phyloP scores from a whole-genome alignment of 768 basidiomycete genomes.

The Lactifluus echinatus region DNA sequence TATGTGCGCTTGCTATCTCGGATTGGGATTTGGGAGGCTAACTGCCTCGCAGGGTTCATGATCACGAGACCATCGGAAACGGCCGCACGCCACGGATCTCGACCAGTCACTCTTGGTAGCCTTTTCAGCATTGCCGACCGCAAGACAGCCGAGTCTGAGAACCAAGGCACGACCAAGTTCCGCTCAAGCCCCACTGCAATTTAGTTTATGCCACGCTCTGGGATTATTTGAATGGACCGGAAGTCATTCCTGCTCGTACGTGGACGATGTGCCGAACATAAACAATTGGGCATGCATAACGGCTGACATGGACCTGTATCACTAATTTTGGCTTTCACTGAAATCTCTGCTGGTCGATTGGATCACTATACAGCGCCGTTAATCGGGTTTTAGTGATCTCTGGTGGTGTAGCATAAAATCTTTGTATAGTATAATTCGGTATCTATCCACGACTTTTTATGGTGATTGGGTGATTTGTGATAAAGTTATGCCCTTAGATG shows the following conservation, averaged over 20 bases:
- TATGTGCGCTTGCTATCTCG: conserved; percentile 24
- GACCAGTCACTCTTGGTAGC: conserved; percentile 15
- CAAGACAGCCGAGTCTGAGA: not conserved
- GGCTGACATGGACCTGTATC: not conserved
- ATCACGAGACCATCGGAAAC: conserved; percentile 52
- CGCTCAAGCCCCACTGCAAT: conserved; percentile 27
- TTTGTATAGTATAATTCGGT: not conserved
- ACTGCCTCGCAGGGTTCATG: conserved; percentile 37
- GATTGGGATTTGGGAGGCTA: not conserved
- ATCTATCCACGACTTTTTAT: not conserved
- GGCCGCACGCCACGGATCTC: conserved; percentile 42
- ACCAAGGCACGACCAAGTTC: conserved; percentile 11
- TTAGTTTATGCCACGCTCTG: conserved; percentile 11
- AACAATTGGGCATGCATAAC: not conserved
- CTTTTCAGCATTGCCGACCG: conserved; percentile 1
- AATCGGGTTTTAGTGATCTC: not conserved
- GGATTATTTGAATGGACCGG: not conserved
- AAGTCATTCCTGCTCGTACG: not conserved
- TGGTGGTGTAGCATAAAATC: not conserved
- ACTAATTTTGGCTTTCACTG: not conserved
- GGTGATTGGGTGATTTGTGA: too few relatives aligned
- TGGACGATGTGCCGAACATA: not conserved
- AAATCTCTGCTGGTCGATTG: conserved; percentile 7
- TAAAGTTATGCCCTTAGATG: too few relatives aligned
- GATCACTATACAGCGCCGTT: not conserved